Evolutionary conservation across 2,329 filamentous ascomycete genomes (phyloP).

Genomic region (Pseudocercospora cruenta): DNA sequence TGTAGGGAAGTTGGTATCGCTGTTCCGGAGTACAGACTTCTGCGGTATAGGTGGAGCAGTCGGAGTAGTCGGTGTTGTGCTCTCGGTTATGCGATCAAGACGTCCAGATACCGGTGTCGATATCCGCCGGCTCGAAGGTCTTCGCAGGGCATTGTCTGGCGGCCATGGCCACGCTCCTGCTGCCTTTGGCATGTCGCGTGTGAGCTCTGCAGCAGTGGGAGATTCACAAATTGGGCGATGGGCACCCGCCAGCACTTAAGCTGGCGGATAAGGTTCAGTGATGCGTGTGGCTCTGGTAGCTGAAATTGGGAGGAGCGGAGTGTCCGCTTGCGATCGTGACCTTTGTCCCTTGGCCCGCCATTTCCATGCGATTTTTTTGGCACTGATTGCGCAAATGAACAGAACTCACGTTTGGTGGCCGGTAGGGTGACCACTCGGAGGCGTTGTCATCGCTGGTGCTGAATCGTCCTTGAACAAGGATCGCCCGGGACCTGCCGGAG

Average conservation of each 20-base stretch:
- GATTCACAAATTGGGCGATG: neutral
- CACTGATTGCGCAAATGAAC: neutral
- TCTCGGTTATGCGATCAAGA: slow-evolving; percentile 20
- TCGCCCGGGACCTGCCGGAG: neutral
- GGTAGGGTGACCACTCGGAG: neutral
- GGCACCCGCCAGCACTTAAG: slow-evolving; percentile 2
- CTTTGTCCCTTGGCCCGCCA: neutral
- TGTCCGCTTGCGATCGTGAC: neutral
- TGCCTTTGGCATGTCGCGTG: neutral
- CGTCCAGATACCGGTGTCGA: slow-evolving; percentile 16
- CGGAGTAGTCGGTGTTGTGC: neutral
- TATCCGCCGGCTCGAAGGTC: slow-evolving; percentile 11
- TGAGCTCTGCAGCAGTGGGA: neutral
- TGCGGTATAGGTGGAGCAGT: slow-evolving; percentile 27
- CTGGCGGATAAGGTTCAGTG: neutral
- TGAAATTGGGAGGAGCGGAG: neutral
- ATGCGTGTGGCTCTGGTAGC: slow-evolving; percentile 3
- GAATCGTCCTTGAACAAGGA: neutral
- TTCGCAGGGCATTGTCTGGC: slow-evolving; percentile 11
- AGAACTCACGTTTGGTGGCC: neutral
- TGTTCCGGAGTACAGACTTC: slow-evolving; percentile 25
- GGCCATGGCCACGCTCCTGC: slow-evolving; percentile 5
- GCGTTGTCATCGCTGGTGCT: neutral
- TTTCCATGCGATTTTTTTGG: neutral
- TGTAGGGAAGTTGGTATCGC: slow-evolving; percentile 4